Percentiles rank a stretch among this genome's conserved stretches.
These are phyloP conservation scores for Metschnikowia rubicola DNA, from an alignment of 805 yeast genomes.

Conservation along the genomic window DNA sequence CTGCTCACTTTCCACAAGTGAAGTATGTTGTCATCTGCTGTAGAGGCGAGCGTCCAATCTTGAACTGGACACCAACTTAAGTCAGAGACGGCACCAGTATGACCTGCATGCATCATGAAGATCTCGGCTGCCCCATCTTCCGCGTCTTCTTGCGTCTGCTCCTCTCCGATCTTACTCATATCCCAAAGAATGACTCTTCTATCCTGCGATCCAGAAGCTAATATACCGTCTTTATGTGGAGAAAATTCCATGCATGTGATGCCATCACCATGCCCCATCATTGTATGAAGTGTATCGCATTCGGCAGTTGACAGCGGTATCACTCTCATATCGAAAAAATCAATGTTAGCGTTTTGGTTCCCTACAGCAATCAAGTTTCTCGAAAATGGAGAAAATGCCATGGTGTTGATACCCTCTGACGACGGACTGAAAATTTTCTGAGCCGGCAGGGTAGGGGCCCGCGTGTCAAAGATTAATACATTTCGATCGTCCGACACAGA, in stretches of 20 bases:
- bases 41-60: slow-evolving; percentile 75
- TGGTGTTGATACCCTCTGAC: slow-evolving; percentile 51
- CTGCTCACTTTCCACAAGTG: slow-evolving; percentile 53
- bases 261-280: slow-evolving; percentile 76
- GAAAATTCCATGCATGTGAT: slow-evolving; percentile 76
- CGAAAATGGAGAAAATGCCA: slow-evolving; percentile 64
- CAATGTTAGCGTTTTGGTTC: slow-evolving; percentile 62
- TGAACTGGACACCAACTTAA: slow-evolving; percentile 64
- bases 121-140: slow-evolving; percentile 90
- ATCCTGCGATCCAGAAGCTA: slow-evolving; percentile 76
- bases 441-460: slow-evolving; percentile 32
- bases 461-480: slow-evolving; percentile 52
- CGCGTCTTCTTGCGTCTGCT: slow-evolving; percentile 81
- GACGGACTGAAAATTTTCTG: slow-evolving; percentile 24
- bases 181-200: slow-evolving; percentile 83
- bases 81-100: slow-evolving; percentile 73
- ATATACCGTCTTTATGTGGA: slow-evolving; percentile 69
- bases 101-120: slow-evolving; percentile 91
- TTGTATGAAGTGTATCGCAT: slow-evolving; percentile 53
- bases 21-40: slow-evolving; percentile 58
- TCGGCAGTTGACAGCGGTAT: not conserved
- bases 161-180: slow-evolving; percentile 72
- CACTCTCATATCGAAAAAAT: slow-evolving; percentile 58
- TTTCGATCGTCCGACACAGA: slow-evolving; percentile 71
- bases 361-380: slow-evolving; percentile 63